Conservation (phyloP, 2,329 filamentous ascomycete genomes). For the Cladorrhinum sp. region DNA sequence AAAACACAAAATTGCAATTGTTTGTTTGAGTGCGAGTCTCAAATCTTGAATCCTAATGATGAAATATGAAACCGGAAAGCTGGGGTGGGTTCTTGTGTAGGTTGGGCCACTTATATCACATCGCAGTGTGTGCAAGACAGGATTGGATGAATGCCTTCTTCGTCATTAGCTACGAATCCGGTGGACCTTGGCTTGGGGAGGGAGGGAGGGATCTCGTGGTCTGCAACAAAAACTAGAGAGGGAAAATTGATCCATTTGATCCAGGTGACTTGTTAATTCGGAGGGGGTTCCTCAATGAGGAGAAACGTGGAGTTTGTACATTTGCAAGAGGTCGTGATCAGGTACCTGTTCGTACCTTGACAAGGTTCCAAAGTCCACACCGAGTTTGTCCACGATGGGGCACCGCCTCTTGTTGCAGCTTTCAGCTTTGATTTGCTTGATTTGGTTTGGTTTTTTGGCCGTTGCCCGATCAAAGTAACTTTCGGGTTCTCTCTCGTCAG, state of each 20-base stretch:
- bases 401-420: too few species aligned
- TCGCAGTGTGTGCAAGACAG: not conserved
- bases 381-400: too few species aligned
- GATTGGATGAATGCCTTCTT: conserved; percentile 14
- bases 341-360: conserved; percentile 2
- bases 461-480: not conserved
- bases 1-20: not conserved
- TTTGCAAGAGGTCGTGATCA: not conserved
- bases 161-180: conserved; percentile 20
- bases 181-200: not conserved
- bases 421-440: too few species aligned
- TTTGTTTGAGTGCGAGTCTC: not conserved
- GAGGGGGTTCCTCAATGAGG: not conserved
- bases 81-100: conserved; percentile 16
- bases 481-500: too few species aligned
- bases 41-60: conserved; percentile 12
- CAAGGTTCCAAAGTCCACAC: too few species aligned
- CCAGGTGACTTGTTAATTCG: conserved; percentile 1
- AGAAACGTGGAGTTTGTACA: conserved; percentile 10
- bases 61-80: conserved; percentile 24
- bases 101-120: conserved; percentile 26
- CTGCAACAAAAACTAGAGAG: not conserved
- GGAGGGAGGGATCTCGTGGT: conserved; percentile 15
- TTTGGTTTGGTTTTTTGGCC: not conserved
- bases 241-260: conserved; percentile 11